Conservation (phyloP, 371 early-diverging fungal species). For the Mucor circinelloides region DNA sequence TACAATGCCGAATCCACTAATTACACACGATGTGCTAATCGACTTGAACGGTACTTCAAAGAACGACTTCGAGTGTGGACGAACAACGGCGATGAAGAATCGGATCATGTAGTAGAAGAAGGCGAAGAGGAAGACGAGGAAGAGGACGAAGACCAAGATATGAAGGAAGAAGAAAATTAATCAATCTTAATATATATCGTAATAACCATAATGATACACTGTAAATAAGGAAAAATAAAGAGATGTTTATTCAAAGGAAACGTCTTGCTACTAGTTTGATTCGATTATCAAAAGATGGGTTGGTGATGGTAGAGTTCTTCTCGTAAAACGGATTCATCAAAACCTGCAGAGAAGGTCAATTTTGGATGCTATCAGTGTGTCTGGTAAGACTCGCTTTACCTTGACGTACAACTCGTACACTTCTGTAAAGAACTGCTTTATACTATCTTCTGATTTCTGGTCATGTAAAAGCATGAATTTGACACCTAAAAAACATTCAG, state of each 20-base stretch:
- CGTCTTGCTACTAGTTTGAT: constrained; percentile 78
- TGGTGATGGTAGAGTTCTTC: constrained; percentile 77
- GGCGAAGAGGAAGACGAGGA: background rate
- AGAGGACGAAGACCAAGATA: background rate
- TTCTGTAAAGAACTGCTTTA: constrained; percentile 89
- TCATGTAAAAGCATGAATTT: constrained; percentile 94
- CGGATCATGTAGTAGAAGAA: constrained; percentile 1
- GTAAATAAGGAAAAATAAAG: background rate
- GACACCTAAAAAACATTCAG: constrained; percentile 53
- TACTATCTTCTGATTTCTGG: constrained; percentile 83
- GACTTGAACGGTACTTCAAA: constrained; percentile 54
- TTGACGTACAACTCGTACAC: constrained; percentile 91
- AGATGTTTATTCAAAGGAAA: constrained; percentile 58
- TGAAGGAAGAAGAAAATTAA: background rate
- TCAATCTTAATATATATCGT: background rate
- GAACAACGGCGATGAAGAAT: constrained; percentile 16
- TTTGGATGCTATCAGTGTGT: background rate
- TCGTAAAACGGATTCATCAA: constrained; percentile 92
- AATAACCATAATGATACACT: background rate
- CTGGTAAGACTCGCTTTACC: constrained; percentile 44
- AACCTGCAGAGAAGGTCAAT: constrained; percentile 43
- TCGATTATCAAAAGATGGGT: constrained; percentile 81
- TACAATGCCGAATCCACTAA: constrained; percentile 67
- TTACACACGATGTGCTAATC: constrained; percentile 68
- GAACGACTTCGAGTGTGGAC: constrained; percentile 44